Base-by-base conservation (phyloP, 2,329 filamentous ascomycete genomes). In the Colletotrichum sp. region DNA sequence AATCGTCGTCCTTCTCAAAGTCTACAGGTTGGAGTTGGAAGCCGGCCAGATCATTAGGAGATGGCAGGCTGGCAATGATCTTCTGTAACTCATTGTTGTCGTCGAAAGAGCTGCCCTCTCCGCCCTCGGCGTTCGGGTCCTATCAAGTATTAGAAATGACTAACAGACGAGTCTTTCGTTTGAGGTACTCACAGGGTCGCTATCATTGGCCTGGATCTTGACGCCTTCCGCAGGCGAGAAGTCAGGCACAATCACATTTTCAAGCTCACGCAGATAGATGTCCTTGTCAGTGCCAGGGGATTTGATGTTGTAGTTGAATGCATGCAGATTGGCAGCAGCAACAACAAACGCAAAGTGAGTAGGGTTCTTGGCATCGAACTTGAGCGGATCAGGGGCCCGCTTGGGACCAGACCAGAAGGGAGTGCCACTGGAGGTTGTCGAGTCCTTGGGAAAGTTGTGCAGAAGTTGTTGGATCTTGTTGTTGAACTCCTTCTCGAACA, bases 331-430 rank as follows among this genome's bases (percentile, higher is more conserved):
- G 44, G 97, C 96, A 9, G 93, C 97, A 21, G 97, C 93, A 77
- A 98, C 92, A 71, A 99, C 89, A 83, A 98, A 99, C 49, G 91
- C 92, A 82, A 96, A 93, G 86, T 99, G 97, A 26, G 95, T 97
- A 13, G 93, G 89, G 86, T 98, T 97, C 76, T 93, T 91, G 63
- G 93, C 86, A 81, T 98, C 95, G 80, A 99, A 99, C 84, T 95
- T 96, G 82, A 99, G 89, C 78, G 96, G 91, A 78, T 98, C 95
- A 7, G 97, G 97, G 15, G 97, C 97, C 82, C 97, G 95, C 92
- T 99, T 99, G 65, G 97, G 97, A 13, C 97, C 96, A 34, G 97
- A 99, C 97, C 97, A 99, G 90, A 99, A 99, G 2, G 92, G 94
- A 78, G 96, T 95, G 36, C 97, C 97, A 49, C 92, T 94, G 3